phyloP scores from a whole-genome alignment of 768 basidiomycete genomes.

The Serendipita sp. region DNA sequence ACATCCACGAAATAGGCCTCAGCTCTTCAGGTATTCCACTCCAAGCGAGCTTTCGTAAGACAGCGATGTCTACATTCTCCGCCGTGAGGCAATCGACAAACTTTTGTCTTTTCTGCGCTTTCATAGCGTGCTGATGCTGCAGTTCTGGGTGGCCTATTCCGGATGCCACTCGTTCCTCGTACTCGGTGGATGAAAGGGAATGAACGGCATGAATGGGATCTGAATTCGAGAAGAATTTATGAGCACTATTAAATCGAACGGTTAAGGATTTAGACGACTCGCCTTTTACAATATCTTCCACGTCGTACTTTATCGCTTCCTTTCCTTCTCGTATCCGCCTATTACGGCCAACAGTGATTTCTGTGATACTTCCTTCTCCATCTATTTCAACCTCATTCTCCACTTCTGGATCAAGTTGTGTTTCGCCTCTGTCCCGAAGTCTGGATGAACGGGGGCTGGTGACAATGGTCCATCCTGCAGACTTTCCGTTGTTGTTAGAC shows the following conservation, averaged over 20 bases:
- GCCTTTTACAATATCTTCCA: slow-evolving; percentile 67
- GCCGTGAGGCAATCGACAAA: slow-evolving; percentile 63
- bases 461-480: slow-evolving; percentile 53
- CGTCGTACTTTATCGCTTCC: slow-evolving; percentile 45
- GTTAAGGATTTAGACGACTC: slow-evolving; percentile 11
- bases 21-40: slow-evolving; percentile 79
- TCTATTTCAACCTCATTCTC: slow-evolving; percentile 17
- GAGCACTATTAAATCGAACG: slow-evolving; percentile 1
- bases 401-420: slow-evolving; percentile 14
- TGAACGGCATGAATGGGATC: slow-evolving; percentile 14
- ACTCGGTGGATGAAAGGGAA: slow-evolving; percentile 18
- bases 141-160: background rate
- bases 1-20: slow-evolving; percentile 84
- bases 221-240: background rate
- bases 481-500: slow-evolving; percentile 35
- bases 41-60: slow-evolving; percentile 86
- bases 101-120: slow-evolving; percentile 60
- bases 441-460: slow-evolving; percentile 22
- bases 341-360: slow-evolving; percentile 66
- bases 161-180: background rate
- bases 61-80: slow-evolving; percentile 72
- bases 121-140: slow-evolving; percentile 58
- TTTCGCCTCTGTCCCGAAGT: slow-evolving; percentile 13
- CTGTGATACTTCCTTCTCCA: slow-evolving; percentile 16
- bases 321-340: slow-evolving; percentile 39